Conservation (phyloP, 225 moss, liverwort and hornwort species). For the Sphagnum contortum region DNA sequence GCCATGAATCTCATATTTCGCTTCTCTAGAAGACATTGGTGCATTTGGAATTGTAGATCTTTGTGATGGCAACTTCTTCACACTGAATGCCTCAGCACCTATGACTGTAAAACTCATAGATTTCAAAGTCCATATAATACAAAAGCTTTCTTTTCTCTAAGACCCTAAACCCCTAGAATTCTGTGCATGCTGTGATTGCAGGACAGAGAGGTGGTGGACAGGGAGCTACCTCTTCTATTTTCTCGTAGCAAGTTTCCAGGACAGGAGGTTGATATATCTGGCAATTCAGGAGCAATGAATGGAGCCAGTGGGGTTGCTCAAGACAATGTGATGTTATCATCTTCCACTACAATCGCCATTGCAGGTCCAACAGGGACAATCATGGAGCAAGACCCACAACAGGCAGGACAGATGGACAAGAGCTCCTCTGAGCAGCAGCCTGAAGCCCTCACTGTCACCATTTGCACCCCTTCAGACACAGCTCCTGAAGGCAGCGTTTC, state of each 20-base stretch:
- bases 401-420: constrained; percentile 2
- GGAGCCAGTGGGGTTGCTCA: constrained; percentile 18
- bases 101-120: too few relatives aligned
- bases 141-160: too few relatives aligned
- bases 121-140: too few relatives aligned
- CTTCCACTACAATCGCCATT: constrained; percentile 28
- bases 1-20: not conserved
- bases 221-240: constrained; percentile 34
- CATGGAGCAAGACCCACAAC: constrained; percentile 36
- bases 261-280: constrained; percentile 20
- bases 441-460: constrained; percentile 28
- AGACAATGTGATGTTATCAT: constrained; percentile 25
- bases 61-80: too few relatives aligned
- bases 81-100: too few relatives aligned
- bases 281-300: constrained; percentile 16
- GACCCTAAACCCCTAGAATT: too few relatives aligned
- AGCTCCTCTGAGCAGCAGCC: constrained; percentile 10
- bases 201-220: constrained; percentile 38
- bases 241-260: constrained; percentile 20
- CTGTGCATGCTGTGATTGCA: constrained; percentile 1
- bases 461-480: constrained; percentile 2
- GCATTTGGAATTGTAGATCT: too few relatives aligned
- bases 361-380: constrained; percentile 56
- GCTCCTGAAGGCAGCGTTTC: too few relatives aligned
- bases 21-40: not conserved